phyloP scores from a whole-genome alignment of 2,329 filamentous ascomycete genomes.

The Tetracladium maxilliforme region DNA sequence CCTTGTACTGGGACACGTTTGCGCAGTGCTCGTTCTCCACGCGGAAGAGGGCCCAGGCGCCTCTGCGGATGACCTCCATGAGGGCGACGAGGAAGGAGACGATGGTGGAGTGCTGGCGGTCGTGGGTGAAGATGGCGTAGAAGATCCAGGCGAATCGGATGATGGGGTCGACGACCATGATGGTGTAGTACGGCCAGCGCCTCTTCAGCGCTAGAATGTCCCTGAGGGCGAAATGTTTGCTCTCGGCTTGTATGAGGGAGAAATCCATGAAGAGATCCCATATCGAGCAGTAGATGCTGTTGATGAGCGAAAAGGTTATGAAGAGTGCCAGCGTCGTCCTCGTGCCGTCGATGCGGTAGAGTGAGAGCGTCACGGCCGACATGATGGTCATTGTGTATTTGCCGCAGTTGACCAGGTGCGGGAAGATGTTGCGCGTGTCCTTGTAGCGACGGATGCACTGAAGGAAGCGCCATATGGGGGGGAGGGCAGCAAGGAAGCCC shows the following conservation, averaged over 20 bases:
- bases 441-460: conserved; percentile 84
- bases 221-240: conserved; percentile 54
- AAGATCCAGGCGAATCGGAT: conserved; percentile 91
- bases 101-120: conserved; percentile 70
- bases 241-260: conserved; percentile 68
- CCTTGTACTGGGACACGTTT: conserved; percentile 82
- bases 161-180: conserved; percentile 72
- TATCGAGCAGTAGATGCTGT: conserved; percentile 68
- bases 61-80: conserved; percentile 69
- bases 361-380: conserved; percentile 61
- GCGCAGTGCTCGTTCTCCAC: conserved; percentile 97
- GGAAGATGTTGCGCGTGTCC: conserved; percentile 78
- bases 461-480: conserved; percentile 77
- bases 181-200: conserved; percentile 71
- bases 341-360: conserved; percentile 63
- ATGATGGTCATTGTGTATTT: conserved; percentile 83
- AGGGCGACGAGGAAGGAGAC: conserved; percentile 69
- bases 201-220: conserved; percentile 68
- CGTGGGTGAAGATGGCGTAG: conserved; percentile 69
- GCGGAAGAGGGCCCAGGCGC: conserved; percentile 83
- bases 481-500: conserved; percentile 73
- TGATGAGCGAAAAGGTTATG: conserved; percentile 67
- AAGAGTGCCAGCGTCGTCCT: conserved; percentile 51
- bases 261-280: conserved; percentile 98
- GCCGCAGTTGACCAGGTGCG: conserved; percentile 80